Evolutionary conservation across 495 filamentous ascomycete genomes (phyloP).

Genomic region (Lasiosphaeria miniovina): DNA sequence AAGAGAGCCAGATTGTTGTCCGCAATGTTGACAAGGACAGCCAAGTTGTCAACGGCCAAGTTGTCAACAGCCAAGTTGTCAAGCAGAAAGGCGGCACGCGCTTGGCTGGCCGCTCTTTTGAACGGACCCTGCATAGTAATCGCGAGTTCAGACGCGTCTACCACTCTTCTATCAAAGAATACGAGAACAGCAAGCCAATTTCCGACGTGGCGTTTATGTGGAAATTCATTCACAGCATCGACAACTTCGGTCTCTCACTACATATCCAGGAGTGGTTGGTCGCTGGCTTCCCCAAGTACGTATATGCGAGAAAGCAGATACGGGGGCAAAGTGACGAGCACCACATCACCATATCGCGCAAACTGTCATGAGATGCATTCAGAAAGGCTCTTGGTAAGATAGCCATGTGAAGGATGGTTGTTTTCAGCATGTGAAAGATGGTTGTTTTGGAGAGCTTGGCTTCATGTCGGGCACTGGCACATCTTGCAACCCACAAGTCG

Average conservation of each 20-base stretch:
- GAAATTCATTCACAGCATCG: constrained; percentile 25
- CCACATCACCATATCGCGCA: constrained; percentile 16
- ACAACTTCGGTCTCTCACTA: constrained; percentile 13
- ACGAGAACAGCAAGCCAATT: constrained; percentile 19
- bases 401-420: no score
- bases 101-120: not conserved
- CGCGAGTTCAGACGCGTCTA: constrained; percentile 21
- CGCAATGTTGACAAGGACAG: not conserved
- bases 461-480: no score
- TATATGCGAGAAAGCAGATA: constrained; percentile 6
- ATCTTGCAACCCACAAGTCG: no score
- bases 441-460: no score
- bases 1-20: not conserved
- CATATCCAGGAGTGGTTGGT: constrained; percentile 27
- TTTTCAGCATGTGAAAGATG: no score
- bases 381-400: not conserved
- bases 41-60: no score
- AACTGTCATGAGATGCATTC: constrained; percentile 26
- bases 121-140: not conserved
- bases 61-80: no score
- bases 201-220: constrained; percentile 25
- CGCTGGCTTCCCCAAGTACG: constrained; percentile 11
- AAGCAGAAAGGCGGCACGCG: not conserved
- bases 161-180: constrained; percentile 15
- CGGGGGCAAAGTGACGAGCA: constrained; percentile 3